A percentile compares a stretch with the other conserved stretches of the same genome.
Conservation (phyloP, 148 eudicot species). For the Polygonum aviculare region DNA sequence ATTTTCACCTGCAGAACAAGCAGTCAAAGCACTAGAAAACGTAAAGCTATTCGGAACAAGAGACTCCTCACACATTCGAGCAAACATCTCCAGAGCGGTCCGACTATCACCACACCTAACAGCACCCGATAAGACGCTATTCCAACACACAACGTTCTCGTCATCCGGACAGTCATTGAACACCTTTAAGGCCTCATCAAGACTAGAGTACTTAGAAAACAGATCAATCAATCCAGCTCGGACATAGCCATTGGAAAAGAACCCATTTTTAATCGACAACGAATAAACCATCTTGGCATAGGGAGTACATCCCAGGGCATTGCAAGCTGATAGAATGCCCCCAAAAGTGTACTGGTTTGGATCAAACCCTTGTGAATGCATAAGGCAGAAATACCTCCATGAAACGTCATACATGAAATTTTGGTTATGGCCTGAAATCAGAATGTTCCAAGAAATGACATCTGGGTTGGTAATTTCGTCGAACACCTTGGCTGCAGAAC, state of each 20-base stretch:
- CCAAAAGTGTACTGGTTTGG: conserved; percentile 59
- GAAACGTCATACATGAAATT: conserved; percentile 32
- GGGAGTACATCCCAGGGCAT: conserved; percentile 29
- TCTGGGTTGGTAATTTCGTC: conserved; percentile 47
- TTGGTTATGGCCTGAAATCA: conserved; percentile 50
- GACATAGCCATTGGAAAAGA: conserved; percentile 61
- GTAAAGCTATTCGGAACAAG: conserved; percentile 51
- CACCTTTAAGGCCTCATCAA: conserved; percentile 59
- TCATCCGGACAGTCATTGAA: conserved; percentile 51
- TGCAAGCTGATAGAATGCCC: conserved; percentile 60
- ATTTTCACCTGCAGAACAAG: conserved; percentile 55
- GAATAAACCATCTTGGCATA: conserved; percentile 56
- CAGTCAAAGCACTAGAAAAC: conserved; percentile 55
- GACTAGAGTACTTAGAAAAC: conserved; percentile 31
- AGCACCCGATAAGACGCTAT: conserved; percentile 60
- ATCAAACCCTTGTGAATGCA: conserved; percentile 40
- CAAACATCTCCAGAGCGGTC: conserved; percentile 51
- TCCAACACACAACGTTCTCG: conserved; percentile 86
- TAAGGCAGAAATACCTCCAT: conserved; percentile 57
- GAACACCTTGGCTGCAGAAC: conserved; percentile 49
- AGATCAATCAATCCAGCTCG: conserved; percentile 66
- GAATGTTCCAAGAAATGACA: conserved; percentile 50
- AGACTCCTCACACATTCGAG: conserved; percentile 31
- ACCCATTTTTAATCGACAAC: conserved; percentile 55
- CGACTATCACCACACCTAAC: conserved; percentile 43